Percentiles rank a stretch among this genome's conserved stretches.
phyloP scores from a whole-genome alignment of 2,329 filamentous ascomycete genomes.

The Didymella arachidicola region DNA sequence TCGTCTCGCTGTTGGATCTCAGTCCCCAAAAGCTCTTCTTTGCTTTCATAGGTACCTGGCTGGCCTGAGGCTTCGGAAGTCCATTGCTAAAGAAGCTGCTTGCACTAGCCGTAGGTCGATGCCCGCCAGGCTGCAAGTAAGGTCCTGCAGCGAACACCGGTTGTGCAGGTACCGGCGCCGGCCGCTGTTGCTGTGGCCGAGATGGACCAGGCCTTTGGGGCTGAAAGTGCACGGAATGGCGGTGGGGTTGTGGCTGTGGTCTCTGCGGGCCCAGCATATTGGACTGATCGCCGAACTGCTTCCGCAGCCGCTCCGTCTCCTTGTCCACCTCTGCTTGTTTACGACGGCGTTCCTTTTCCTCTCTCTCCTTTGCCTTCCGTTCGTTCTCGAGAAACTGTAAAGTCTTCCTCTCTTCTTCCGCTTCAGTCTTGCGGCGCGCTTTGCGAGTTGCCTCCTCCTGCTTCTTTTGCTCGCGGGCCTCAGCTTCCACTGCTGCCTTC shows the following conservation, averaged over 20 bases:
- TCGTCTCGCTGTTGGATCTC: constrained; percentile 42
- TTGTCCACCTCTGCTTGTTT: constrained; percentile 66
- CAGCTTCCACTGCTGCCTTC: constrained; percentile 54
- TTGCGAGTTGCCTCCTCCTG: constrained; percentile 54
- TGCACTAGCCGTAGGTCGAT: constrained; percentile 40
- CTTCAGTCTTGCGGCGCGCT: constrained; percentile 66
- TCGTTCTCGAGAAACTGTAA: constrained; percentile 46
- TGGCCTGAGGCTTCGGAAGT: constrained; percentile 31
- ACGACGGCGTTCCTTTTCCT: constrained; percentile 66
- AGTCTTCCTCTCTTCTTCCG: constrained; percentile 58
- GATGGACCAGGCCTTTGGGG: constrained; percentile 23
- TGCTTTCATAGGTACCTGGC: constrained; percentile 32
- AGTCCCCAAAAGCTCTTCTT: constrained; percentile 52
- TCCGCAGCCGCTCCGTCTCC: constrained; percentile 78
- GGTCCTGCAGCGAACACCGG: constrained; percentile 32
- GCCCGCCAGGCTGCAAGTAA: constrained; percentile 41
- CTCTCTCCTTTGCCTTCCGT: constrained; percentile 68
- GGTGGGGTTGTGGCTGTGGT: constrained; percentile 31
- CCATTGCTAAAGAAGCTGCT: constrained; percentile 50
- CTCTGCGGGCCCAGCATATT: constrained; percentile 33
- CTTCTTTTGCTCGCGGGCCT: constrained; percentile 58
- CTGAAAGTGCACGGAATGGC: constrained; percentile 35
- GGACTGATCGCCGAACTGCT: constrained; percentile 66
- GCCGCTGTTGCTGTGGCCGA: constrained; percentile 26
- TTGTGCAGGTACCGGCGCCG: constrained; percentile 29